Conservation (phyloP, 495 filamentous ascomycete genomes). For the Podospora anserina region DNA sequence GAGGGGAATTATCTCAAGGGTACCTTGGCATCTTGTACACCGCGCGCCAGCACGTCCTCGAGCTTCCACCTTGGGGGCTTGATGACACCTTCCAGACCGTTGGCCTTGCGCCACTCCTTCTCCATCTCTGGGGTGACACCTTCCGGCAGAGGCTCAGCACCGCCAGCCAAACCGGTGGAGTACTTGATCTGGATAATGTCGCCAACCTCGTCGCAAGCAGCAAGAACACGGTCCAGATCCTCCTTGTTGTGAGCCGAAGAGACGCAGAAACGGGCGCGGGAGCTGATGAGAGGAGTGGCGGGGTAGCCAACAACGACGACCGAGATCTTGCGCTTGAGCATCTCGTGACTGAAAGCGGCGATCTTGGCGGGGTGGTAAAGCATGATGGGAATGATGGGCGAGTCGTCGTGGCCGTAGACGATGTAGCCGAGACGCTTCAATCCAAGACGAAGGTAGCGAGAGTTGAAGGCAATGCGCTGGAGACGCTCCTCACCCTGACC, state of each 20-base stretch:
- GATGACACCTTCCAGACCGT: conserved; percentile 48
- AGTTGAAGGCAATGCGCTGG: conserved; percentile 97
- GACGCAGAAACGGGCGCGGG: conserved; percentile 91
- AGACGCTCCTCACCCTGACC: conserved; percentile 95
- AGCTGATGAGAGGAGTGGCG: conserved; percentile 92
- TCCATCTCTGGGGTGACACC: conserved; percentile 67
- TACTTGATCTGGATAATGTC: conserved; percentile 93
- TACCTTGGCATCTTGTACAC: conserved; percentile 74
- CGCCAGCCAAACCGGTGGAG: conserved; percentile 88
- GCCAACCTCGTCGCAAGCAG: conserved; percentile 89
- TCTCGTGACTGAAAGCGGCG: conserved; percentile 95
- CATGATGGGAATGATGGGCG: conserved; percentile 89
- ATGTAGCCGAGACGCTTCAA: conserved; percentile 97
- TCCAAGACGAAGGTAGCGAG: conserved; percentile 91
- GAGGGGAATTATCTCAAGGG: conserved; percentile 54
- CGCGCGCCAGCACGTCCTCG: conserved; percentile 72
- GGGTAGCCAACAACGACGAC: conserved; percentile 97
- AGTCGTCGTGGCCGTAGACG: conserved; percentile 94
- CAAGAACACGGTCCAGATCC: conserved; percentile 85
- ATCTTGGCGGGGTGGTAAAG: conserved; percentile 98
- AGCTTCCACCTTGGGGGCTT: conserved; percentile 77
- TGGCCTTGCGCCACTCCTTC: conserved; percentile 62
- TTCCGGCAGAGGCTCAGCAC: conserved; percentile 67
- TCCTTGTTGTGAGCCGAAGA: conserved; percentile 97
- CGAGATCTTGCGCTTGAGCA: conserved; percentile 96